Evolutionary conservation across 140 eudicot genomes (phyloP).

Genomic region (Flaveria floridana): DNA sequence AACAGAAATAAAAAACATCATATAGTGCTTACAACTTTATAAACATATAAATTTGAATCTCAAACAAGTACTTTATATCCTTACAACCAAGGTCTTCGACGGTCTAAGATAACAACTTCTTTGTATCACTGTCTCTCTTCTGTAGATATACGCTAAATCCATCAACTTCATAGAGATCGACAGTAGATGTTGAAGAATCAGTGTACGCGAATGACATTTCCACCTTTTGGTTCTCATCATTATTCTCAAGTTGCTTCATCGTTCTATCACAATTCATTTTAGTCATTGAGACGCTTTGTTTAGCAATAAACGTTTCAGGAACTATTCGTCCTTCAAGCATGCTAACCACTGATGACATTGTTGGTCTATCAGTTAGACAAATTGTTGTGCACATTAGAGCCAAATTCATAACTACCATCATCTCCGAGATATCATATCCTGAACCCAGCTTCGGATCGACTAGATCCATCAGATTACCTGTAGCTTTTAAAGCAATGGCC

Average conservation of each 20-base stretch:
- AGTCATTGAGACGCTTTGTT: conserved; percentile 25
- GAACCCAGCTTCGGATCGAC: conserved; percentile 62
- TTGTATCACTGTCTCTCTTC: conserved; percentile 18
- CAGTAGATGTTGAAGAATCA: conserved; percentile 39
- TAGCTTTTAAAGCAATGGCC: conserved; percentile 45
- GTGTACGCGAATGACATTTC: conserved; percentile 43
- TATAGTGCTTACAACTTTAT: no score
- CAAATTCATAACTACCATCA: conserved; percentile 37
- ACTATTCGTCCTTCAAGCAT: conserved; percentile 57
- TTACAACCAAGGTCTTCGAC: no score
- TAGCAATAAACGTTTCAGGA: conserved; percentile 24
- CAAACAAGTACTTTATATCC: no score
- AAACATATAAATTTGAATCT: no score
- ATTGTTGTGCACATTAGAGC: conserved; percentile 53
- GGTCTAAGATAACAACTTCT: background rate
- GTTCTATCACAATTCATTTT: conserved; percentile 4
- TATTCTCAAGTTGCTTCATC: conserved; percentile 21
- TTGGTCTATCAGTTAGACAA: conserved; percentile 57
- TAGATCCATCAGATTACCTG: conserved; percentile 53
- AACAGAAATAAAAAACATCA: no score
- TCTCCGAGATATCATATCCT: conserved; percentile 41
- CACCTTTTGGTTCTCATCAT: conserved; percentile 21
- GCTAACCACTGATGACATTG: conserved; percentile 72
- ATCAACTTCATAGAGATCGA: conserved; percentile 48
- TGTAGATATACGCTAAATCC: conserved; percentile 39